A percentile compares a stretch with the other conserved stretches of the same genome.
These are phyloP conservation scores for Saccharum officinarum DNA, from an alignment of 176 grass and related monocot genomes.

Conservation along the genomic window DNA sequence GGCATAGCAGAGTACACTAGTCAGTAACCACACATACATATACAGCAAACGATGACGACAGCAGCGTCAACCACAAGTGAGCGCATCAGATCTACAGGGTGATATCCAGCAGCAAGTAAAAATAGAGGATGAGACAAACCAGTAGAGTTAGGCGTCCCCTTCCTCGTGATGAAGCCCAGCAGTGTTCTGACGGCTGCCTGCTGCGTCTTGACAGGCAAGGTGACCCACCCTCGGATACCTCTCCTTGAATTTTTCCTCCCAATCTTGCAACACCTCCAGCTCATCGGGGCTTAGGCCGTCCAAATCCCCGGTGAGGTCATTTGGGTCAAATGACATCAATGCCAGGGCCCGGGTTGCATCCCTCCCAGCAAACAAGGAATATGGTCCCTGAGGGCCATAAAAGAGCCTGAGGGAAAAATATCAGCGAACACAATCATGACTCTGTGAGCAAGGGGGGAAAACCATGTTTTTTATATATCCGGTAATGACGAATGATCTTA, in stretches of 20 bases:
- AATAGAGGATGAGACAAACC: slow-evolving; percentile 17
- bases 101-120: slow-evolving; percentile 1
- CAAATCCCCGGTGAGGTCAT: slow-evolving; percentile 76
- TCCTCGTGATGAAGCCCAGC: slow-evolving; percentile 16
- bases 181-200: background rate
- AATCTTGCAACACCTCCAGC: slow-evolving; percentile 81
- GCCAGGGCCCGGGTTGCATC: slow-evolving; percentile 88
- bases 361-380: slow-evolving; percentile 82
- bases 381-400: slow-evolving; percentile 86
- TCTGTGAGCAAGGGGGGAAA: background rate
- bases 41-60: background rate
- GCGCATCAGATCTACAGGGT: slow-evolving; percentile 39
- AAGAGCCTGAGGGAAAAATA: slow-evolving; percentile 65
- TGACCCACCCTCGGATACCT: slow-evolving; percentile 74
- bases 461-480: background rate
- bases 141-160: slow-evolving; percentile 11
- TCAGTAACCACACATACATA: background rate
- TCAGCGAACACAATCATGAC: slow-evolving; percentile 31
- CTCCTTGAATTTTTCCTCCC: slow-evolving; percentile 94
- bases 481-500: background rate
- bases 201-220: slow-evolving; percentile 37
- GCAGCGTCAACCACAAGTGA: slow-evolving; percentile 11
- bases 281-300: slow-evolving; percentile 64
- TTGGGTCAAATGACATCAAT: slow-evolving; percentile 91
- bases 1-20: slow-evolving; percentile 26